These are phyloP conservation scores for Fraxinus angustifolia DNA, from an alignment of 305 asterid species.

Conservation along the genomic window DNA sequence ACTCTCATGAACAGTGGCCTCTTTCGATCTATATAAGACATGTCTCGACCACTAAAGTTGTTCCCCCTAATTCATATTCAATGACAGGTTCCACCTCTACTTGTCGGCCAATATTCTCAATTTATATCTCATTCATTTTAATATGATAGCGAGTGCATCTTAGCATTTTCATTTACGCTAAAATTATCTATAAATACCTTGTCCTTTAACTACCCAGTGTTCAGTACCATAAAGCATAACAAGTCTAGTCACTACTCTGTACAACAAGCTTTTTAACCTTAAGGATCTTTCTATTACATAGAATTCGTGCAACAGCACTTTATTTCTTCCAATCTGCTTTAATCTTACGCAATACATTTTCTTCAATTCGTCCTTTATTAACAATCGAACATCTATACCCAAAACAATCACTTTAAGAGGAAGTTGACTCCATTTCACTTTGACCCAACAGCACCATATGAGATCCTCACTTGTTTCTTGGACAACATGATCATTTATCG, in stretches of 20 bases:
- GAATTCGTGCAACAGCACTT: background rate
- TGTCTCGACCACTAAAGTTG: background rate
- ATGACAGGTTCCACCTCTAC: background rate
- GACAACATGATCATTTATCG: background rate
- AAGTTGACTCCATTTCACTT: background rate
- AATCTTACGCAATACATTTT: background rate
- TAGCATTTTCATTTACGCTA: background rate
- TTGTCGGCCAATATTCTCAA: background rate
- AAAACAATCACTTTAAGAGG: background rate
- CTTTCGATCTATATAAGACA: background rate
- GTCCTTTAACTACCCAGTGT: background rate
- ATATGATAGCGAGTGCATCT: background rate
- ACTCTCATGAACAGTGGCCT: background rate
- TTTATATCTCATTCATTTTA: background rate
- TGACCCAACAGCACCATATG: background rate
- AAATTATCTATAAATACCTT: background rate
- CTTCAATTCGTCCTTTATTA: background rate
- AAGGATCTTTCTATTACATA: background rate
- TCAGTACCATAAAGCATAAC: background rate
- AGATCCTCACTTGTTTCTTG: background rate
- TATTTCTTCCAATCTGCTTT: background rate
- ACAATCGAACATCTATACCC: background rate
- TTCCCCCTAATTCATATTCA: background rate
- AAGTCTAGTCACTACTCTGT: background rate
- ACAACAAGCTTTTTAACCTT: background rate